Percentiles rank a stretch among this genome's conserved stretches.
Conservation (phyloP, 495 filamentous ascomycete genomes). For the Podospora pseudoanserina region DNA sequence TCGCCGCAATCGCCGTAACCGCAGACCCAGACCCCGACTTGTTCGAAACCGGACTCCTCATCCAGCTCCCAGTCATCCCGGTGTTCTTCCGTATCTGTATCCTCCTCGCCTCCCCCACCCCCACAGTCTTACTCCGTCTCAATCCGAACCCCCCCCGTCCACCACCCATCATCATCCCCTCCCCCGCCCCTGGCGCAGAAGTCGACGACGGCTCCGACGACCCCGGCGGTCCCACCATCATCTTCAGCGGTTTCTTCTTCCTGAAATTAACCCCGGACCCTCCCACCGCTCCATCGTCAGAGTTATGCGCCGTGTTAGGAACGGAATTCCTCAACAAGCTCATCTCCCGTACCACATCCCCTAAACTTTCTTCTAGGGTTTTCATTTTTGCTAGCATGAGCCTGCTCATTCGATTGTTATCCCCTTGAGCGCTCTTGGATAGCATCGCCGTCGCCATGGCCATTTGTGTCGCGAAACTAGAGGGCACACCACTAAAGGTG, state of each 20-base stretch:
- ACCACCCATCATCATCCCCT: background rate
- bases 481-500: slow-evolving; percentile 60
- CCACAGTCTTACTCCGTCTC: background rate
- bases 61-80: background rate
- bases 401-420: slow-evolving; percentile 66
- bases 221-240: slow-evolving; percentile 4
- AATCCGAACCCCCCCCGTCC: background rate
- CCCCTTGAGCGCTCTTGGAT: slow-evolving; percentile 39
- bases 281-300: slow-evolving; percentile 35
- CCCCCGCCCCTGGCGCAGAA: background rate
- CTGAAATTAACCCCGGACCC: slow-evolving; percentile 7
- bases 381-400: slow-evolving; percentile 92
- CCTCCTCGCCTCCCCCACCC: background rate
- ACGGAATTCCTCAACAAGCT: slow-evolving; percentile 54
- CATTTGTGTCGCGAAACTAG: slow-evolving; percentile 78
- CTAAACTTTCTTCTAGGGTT: slow-evolving; percentile 79
- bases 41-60: background rate
- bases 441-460: slow-evolving; percentile 59
- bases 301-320: slow-evolving; percentile 39
- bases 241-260: slow-evolving; percentile 8
- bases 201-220: slow-evolving; percentile 2
- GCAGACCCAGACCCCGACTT: background rate
- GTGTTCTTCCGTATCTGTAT: background rate
- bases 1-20: background rate
- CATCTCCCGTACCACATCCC: slow-evolving; percentile 80